Conservation (phyloP, 1,284 basidiomycete species). For the Leccinum pachyderme region DNA sequence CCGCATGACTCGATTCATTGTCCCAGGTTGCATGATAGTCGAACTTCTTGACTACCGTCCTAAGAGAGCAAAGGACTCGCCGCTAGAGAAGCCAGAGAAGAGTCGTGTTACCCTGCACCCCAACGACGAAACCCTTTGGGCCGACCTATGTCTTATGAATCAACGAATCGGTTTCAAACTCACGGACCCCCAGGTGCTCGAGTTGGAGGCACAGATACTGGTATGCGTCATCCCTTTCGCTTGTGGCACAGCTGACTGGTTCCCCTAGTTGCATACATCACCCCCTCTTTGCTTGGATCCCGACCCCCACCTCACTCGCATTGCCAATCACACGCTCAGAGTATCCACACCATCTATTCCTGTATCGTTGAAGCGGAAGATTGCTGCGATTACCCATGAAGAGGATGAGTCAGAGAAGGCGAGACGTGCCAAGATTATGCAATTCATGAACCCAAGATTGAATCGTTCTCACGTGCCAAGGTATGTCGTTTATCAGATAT, state of each 20-base stretch:
- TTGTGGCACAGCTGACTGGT: slow-evolving; percentile 7
- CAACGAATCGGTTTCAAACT: slow-evolving; percentile 53
- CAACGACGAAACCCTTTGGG: slow-evolving; percentile 70
- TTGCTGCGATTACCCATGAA: slow-evolving; percentile 56
- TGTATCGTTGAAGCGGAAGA: slow-evolving; percentile 75
- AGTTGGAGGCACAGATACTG: slow-evolving; percentile 67
- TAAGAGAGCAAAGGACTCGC: slow-evolving; percentile 49
- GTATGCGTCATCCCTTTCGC: slow-evolving; percentile 39
- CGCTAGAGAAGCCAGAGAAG: slow-evolving; percentile 54
- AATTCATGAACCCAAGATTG: slow-evolving; percentile 68
- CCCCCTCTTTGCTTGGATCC: slow-evolving; percentile 75
- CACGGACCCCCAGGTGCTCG: slow-evolving; percentile 67
- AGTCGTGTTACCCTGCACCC: slow-evolving; percentile 73
- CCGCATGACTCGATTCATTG: slow-evolving; percentile 5
- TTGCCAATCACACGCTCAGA: slow-evolving; percentile 67
- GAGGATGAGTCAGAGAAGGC: slow-evolving; percentile 71
- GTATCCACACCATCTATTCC: slow-evolving; percentile 68
- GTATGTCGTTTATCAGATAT: slow-evolving; percentile 35
- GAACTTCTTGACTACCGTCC: slow-evolving; percentile 74
- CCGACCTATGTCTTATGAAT: slow-evolving; percentile 70
- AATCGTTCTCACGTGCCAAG: slow-evolving; percentile 45
- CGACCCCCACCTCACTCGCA: slow-evolving; percentile 66
- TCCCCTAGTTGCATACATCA: slow-evolving; percentile 60
- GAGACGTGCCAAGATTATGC: slow-evolving; percentile 67
- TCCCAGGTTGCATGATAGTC: slow-evolving; percentile 73